Conservation (phyloP, 208 protist genomes). For the Trypanosoma mega region DNA sequence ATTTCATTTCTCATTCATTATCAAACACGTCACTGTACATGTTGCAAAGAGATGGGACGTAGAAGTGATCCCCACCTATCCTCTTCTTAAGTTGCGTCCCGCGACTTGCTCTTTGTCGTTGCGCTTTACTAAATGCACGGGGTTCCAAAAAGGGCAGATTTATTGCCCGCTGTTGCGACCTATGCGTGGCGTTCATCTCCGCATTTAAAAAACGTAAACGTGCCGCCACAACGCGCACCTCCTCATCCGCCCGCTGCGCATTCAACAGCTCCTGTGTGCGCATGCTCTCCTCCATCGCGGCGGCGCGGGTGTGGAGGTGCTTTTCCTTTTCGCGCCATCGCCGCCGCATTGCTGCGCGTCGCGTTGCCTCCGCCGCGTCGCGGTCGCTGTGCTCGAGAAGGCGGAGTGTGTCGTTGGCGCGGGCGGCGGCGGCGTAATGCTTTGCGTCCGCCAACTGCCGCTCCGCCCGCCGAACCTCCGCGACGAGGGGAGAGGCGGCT, state of each 20-base stretch:
- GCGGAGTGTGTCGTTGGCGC: constrained; percentile 14
- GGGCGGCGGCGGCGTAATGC: constrained; percentile 35
- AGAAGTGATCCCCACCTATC: constrained; percentile 45
- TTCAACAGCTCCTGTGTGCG: constrained; percentile 13
- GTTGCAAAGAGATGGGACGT: constrained; percentile 54
- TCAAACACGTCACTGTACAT: constrained; percentile 49
- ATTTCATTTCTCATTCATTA: constrained; percentile 1
- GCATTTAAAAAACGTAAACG: constrained; percentile 46
- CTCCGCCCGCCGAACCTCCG: constrained; percentile 36
- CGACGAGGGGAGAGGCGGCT: constrained; percentile 21
- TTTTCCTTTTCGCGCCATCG: constrained; percentile 19
- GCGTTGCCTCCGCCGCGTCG: constrained; percentile 15
- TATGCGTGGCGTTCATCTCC: constrained; percentile 62
- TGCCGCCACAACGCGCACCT: constrained; percentile 19
- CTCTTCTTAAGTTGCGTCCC: constrained; percentile 50
- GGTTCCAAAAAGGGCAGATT: constrained; percentile 20
- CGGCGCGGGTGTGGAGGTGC: constrained; percentile 1
- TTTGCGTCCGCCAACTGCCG: constrained; percentile 29
- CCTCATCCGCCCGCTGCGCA: constrained; percentile 14
- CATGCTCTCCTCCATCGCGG: constrained; percentile 13
- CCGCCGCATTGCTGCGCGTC: constrained; percentile 16
- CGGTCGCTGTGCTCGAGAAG: neutral
- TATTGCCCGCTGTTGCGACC: constrained; percentile 34
- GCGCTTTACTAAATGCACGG: constrained; percentile 25
- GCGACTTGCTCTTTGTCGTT: constrained; percentile 30